These are phyloP conservation scores for Malus orientalis DNA, from an alignment of 306 rosid species.

Conservation along the genomic window DNA sequence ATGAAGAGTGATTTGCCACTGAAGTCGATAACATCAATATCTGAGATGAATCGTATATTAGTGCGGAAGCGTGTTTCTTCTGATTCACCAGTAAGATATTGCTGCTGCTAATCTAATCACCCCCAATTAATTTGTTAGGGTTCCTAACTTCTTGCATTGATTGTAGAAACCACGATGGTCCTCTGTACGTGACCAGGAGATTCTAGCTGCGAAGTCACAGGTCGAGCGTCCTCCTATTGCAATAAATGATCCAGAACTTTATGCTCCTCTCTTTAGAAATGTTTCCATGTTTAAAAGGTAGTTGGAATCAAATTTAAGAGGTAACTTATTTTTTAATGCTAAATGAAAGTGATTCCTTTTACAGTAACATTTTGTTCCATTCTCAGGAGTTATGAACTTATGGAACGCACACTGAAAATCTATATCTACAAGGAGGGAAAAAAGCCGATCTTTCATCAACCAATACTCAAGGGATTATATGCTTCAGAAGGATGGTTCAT, in stretches of 20 bases:
- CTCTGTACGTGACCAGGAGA: constrained; percentile 59
- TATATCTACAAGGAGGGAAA: constrained; percentile 78
- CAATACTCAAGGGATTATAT: constrained; percentile 72
- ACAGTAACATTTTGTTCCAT: constrained; percentile 12
- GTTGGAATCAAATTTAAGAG: not conserved
- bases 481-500: constrained; percentile 97
- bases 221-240: constrained; percentile 52
- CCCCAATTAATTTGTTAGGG: constrained; percentile 5
- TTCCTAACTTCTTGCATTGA: constrained; percentile 5
- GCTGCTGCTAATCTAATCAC: constrained; percentile 7
- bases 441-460: constrained; percentile 89
- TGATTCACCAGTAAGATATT: constrained; percentile 59
- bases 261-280: constrained; percentile 77
- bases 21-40: constrained; percentile 56
- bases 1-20: constrained; percentile 72
- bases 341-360: not conserved
- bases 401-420: constrained; percentile 76
- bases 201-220: constrained; percentile 61
- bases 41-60: constrained; percentile 65
- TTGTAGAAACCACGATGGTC: constrained; percentile 79
- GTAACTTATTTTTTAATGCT: not conserved
- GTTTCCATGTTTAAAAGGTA: constrained; percentile 82
- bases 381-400: constrained; percentile 85
- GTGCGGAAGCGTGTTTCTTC: constrained; percentile 47
- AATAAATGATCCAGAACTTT: constrained; percentile 51